Conservation (phyloP, 2,329 filamentous ascomycete genomes). For the Ceratocystis cacaofunesta region DNA sequence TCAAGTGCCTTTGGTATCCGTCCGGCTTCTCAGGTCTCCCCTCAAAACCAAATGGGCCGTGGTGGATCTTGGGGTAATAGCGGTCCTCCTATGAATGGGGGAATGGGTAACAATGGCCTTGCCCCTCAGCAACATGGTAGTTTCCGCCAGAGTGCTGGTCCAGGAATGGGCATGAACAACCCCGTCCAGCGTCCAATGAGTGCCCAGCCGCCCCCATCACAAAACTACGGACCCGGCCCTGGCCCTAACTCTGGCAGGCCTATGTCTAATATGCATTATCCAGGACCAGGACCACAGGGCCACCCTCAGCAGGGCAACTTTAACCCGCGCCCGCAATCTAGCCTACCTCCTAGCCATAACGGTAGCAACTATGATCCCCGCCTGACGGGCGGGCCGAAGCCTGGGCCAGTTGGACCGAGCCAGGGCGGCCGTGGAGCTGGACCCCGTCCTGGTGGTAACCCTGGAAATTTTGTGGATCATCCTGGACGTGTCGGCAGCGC, state of each 20-base stretch:
- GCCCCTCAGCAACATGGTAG: conserved; percentile 10
- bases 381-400: conserved; percentile 22
- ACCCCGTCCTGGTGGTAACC: conserved; percentile 19
- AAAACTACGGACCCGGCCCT: conserved; percentile 20
- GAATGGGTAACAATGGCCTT: conserved; percentile 5
- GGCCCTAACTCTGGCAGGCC: conserved; percentile 24
- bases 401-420: conserved; percentile 14
- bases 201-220: conserved; percentile 8
- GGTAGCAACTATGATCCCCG: conserved; percentile 29
- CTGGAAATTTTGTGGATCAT: conserved; percentile 18
- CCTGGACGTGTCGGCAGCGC: conserved; percentile 26
- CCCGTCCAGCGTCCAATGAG: conserved; percentile 12
- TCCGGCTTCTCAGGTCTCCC: conserved; percentile 23
- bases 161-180: conserved; percentile 10
- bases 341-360: conserved; percentile 19
- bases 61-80: conserved; percentile 12
- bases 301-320: conserved; percentile 19
- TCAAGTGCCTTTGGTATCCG: conserved; percentile 41
- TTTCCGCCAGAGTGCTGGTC: conserved; percentile 14
- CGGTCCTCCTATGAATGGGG: conserved; percentile 1
- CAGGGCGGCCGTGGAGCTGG: conserved; percentile 20
- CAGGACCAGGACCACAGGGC: conserved; percentile 19
- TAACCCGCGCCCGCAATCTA: conserved; percentile 4
- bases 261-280: conserved; percentile 17
- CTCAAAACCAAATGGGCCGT: conserved; percentile 14